Evolutionary conservation across 768 basidiomycete genomes (phyloP), one percentile per base, ranked within the genome.

Genomic region (Cantharellus cinnabarinus): DNA sequence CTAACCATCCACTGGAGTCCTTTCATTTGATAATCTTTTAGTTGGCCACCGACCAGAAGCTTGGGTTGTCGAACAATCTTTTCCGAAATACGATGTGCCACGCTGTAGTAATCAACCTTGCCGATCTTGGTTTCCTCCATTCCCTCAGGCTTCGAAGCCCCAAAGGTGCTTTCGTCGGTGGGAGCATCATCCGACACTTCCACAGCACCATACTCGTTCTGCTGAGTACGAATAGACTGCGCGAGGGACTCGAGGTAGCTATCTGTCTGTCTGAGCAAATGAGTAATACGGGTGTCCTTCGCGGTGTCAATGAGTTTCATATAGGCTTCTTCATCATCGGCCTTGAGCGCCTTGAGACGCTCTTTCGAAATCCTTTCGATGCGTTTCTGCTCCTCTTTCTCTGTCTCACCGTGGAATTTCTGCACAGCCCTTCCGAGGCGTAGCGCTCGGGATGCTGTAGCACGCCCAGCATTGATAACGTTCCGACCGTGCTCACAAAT

Each of bases 271-370:
- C 84, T 77, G 59, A 99, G 75, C 37, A 98, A 75, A 71, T 98
- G 95, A 0, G 93, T 95, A 71, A 99, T 97, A 71, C 95, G 85
- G 5, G 94, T 97, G 66, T 99, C 95, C 70, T 99, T 99, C 60
- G 94, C 94, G 15, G 93, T 95, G 70, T 98, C 95, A 66, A 99
- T 89, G 66, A 99, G 85, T 68, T 91, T 91, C 80, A 97, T 84
- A 71, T 99, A 99, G n/a, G 89, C 93, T 71, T 97, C 95, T 74
- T 99, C 95, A 73, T 99, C 94, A 67, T 98, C 93, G 38, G 86
- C 86, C 72, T 94, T 91, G 64, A 98, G 81, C 4, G 94, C 95
- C 73, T 88, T 90, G 63, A 99, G 74, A 87, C 93, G 90, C 70
- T 98, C 95, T 74, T 98, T 98, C 52, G 86, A 82, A 51, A 99